Percentiles rank a stretch among this genome's conserved stretches.
Conservation (phyloP, 2,329 filamentous ascomycete genomes). For the Incumbomyces delicatus region DNA sequence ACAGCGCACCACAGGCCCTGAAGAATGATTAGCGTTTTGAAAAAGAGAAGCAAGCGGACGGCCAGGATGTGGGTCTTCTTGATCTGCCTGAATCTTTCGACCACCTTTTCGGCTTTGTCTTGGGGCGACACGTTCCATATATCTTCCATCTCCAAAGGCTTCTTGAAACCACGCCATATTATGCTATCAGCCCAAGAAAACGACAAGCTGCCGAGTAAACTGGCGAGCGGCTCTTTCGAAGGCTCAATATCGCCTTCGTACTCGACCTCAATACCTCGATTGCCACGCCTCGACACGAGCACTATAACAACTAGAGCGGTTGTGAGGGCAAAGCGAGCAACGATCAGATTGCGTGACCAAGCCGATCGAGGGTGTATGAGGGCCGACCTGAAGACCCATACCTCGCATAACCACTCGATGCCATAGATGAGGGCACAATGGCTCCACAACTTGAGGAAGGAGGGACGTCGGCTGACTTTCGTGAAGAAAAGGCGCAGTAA, state of each 20-base stretch:
- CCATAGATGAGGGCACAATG: slow-evolving; percentile 81
- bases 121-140: slow-evolving; percentile 87
- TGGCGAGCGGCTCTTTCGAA: slow-evolving; percentile 76
- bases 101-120: slow-evolving; percentile 74
- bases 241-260: slow-evolving; percentile 84
- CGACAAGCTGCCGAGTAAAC: slow-evolving; percentile 74
- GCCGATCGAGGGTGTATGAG: slow-evolving; percentile 65
- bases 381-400: slow-evolving; percentile 74
- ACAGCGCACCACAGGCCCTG: slow-evolving; percentile 75
- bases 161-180: slow-evolving; percentile 78
- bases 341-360: slow-evolving; percentile 53
- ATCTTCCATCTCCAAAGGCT: slow-evolving; percentile 69
- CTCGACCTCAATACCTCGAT: slow-evolving; percentile 77
- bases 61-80: slow-evolving; percentile 73
- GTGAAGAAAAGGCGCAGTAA: slow-evolving; percentile 60
- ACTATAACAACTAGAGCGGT: slow-evolving; percentile 67
- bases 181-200: slow-evolving; percentile 88
- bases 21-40: slow-evolving; percentile 62
- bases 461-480: slow-evolving; percentile 50
- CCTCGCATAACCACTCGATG: slow-evolving; percentile 66
- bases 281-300: slow-evolving; percentile 77
- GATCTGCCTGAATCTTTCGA: slow-evolving; percentile 73
- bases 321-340: slow-evolving; percentile 64
- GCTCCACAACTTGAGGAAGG: slow-evolving; percentile 73
- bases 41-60: slow-evolving; percentile 74